Evolutionary conservation across 2,329 filamentous ascomycete species (phyloP).

Genomic region (Cladosporium sp.): DNA sequence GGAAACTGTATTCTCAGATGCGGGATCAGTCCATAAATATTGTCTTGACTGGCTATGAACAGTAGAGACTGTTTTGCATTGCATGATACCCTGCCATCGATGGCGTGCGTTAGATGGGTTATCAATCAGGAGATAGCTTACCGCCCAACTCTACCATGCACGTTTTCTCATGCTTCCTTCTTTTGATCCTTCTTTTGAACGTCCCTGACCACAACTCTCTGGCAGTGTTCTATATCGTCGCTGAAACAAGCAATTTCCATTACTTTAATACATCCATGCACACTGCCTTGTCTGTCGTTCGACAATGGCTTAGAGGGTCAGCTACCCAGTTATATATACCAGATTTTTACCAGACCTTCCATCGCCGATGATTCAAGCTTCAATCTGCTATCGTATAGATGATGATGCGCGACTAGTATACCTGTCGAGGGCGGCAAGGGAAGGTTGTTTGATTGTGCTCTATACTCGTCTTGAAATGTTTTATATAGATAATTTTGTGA

Average conservation of each 20-base stretch:
- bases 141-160: neutral
- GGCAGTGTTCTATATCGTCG: neutral
- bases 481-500: too few species aligned
- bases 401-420: too few species aligned
- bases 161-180: neutral
- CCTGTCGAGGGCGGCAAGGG: neutral
- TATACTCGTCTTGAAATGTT: too few species aligned
- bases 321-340: neutral
- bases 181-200: neutral
- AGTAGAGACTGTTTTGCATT: neutral
- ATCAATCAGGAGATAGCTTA: neutral
- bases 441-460: too few species aligned
- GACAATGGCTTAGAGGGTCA: too few species aligned
- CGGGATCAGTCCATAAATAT: neutral
- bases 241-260: neutral
- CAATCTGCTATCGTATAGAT: neutral
- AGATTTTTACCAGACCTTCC: too few species aligned
- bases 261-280: neutral
- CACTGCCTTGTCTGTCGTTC: too few species aligned
- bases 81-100: neutral
- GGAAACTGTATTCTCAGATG: neutral
- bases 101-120: neutral
- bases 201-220: accelerated
- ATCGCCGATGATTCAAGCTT: neutral
- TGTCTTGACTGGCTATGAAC: too few species aligned